These are phyloP conservation scores for Lindgomyces ingoldianus DNA, from an alignment of 495 filamentous ascomycete species.

Conservation along the genomic window DNA sequence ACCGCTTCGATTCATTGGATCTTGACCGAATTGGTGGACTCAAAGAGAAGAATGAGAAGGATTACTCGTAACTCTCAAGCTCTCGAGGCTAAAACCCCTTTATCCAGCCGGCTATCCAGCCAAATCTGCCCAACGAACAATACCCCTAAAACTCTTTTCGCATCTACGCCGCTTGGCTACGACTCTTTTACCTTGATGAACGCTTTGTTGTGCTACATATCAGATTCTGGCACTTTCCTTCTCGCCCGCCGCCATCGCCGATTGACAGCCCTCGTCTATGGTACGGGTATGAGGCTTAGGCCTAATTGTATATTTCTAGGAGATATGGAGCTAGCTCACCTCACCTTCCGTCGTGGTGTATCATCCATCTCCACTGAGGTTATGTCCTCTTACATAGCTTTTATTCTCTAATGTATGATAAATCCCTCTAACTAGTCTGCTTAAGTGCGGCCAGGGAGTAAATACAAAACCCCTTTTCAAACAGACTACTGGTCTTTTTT, in stretches of 20 bases:
- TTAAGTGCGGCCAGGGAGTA: slow-evolving; percentile 24
- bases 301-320: slow-evolving; percentile 37
- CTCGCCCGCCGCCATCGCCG: slow-evolving; percentile 9
- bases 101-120: neutral
- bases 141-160: neutral
- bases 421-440: slow-evolving; percentile 24
- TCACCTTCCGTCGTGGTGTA: neutral
- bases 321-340: slow-evolving; percentile 19
- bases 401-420: slow-evolving; percentile 40
- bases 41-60: slow-evolving; percentile 72
- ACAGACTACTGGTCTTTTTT: neutral
- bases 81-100: neutral
- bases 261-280: slow-evolving; percentile 3
- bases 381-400: slow-evolving; percentile 39
- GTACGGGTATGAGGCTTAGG: slow-evolving; percentile 6
- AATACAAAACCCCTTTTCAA: slow-evolving; percentile 20
- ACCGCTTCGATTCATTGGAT: slow-evolving; percentile 87
- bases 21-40: slow-evolving; percentile 92
- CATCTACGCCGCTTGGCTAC: slow-evolving; percentile 36
- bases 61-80: slow-evolving; percentile 24
- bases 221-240: slow-evolving; percentile 21
- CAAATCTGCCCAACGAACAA: neutral
- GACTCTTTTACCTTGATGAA: slow-evolving; percentile 32
- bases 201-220: slow-evolving; percentile 26
- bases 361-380: slow-evolving; percentile 29